Conservation (phyloP, 371 early-diverging fungal genomes). For the Chytridiales sp. region DNA sequence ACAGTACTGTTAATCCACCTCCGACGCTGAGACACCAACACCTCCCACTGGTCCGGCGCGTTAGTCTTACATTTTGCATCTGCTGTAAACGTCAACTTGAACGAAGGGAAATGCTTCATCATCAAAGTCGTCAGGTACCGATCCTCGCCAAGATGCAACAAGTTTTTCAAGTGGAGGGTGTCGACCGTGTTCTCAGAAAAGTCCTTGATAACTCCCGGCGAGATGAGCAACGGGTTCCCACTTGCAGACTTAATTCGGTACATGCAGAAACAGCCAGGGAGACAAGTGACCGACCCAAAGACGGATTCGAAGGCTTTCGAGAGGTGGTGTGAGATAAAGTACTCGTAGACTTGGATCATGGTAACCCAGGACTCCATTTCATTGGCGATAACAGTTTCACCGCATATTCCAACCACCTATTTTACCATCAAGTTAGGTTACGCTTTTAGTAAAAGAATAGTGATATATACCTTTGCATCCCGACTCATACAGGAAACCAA, state of each 20-base stretch:
- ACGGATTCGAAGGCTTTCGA: slow-evolving; percentile 70
- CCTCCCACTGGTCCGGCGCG: slow-evolving; percentile 92
- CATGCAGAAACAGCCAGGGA: slow-evolving; percentile 91
- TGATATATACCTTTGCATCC: slow-evolving; percentile 64
- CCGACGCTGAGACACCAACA: slow-evolving; percentile 83
- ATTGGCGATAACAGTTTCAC: slow-evolving; percentile 81
- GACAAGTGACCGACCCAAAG: slow-evolving; percentile 77
- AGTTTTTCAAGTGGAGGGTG: slow-evolving; percentile 76
- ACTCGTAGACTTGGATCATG: slow-evolving; percentile 92
- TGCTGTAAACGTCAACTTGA: slow-evolving; percentile 93
- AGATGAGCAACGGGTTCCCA: slow-evolving; percentile 90
- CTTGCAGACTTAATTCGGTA: slow-evolving; percentile 61
- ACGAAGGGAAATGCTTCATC: slow-evolving; percentile 95
- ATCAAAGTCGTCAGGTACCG: slow-evolving; percentile 84
- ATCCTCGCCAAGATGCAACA: slow-evolving; percentile 64
- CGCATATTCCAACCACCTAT: slow-evolving; percentile 86
- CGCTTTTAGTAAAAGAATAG: slow-evolving; percentile 52
- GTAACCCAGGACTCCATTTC: slow-evolving; percentile 90
- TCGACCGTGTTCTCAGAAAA: slow-evolving; percentile 96
- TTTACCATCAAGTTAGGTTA: too few species aligned
- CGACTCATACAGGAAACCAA: slow-evolving; percentile 80
- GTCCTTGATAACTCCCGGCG: slow-evolving; percentile 87
- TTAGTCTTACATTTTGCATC: slow-evolving; percentile 92
- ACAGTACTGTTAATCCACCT: slow-evolving; percentile 98
- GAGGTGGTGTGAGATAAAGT: slow-evolving; percentile 74